phyloP scores from a whole-genome alignment of 169 alveolate genomes.

The Plasmodium gaboni region DNA sequence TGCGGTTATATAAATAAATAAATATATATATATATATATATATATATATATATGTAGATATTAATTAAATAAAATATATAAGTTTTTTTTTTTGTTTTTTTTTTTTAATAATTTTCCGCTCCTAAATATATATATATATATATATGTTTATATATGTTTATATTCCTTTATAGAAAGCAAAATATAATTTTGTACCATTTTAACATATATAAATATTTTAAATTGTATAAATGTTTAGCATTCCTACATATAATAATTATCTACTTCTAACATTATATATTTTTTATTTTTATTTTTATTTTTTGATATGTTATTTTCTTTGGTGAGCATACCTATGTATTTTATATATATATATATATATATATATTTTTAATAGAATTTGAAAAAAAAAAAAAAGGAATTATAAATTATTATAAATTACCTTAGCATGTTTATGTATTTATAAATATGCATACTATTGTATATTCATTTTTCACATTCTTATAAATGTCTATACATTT shows the following conservation, averaged over 20 bases:
- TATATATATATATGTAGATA: no score
- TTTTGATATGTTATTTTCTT: not conserved
- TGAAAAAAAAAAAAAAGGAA: no score
- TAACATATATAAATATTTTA: not conserved
- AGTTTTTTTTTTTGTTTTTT: not conserved
- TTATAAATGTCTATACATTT: no score
- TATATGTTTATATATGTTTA: not conserved
- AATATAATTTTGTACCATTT: not conserved
- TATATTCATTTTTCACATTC: no score
- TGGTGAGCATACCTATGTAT: no score
- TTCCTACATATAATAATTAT: not conserved
- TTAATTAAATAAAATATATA: not conserved
- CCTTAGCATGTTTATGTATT: no score
- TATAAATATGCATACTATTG: no score
- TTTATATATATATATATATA: no score
- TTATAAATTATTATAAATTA: no score
- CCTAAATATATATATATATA: not conserved
- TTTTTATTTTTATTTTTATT: not conserved
- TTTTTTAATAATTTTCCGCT: not conserved
- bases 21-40: no score
- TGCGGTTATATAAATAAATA: no score
- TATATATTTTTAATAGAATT: no score
- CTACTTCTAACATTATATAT: not conserved
- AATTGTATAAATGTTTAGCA: not conserved
- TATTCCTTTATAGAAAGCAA: not conserved